Evolutionary conservation across 176 grass and related monocot species (phyloP).

Genomic region (Oryza nivara): DNA sequence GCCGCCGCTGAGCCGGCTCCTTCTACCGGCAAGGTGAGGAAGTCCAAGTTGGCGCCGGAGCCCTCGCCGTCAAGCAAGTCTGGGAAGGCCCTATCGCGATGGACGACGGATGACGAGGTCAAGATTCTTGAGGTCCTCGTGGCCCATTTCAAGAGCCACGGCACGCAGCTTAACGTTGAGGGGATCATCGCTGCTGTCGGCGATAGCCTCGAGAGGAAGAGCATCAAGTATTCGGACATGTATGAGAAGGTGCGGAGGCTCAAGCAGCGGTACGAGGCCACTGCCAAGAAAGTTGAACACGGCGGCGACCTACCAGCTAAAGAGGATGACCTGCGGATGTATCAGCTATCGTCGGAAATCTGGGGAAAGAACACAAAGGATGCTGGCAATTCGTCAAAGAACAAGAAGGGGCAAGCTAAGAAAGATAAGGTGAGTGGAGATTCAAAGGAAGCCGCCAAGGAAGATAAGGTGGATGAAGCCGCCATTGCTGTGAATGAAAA

Average conservation of each 20-base stretch:
- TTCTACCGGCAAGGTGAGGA: not conserved
- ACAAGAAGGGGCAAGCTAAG: conserved; percentile 40
- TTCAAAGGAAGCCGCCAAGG: conserved; percentile 5
- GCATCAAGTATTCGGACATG: not conserved
- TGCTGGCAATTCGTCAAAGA: conserved; percentile 6
- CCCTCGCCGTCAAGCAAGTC: not conserved
- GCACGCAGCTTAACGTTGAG: not conserved
- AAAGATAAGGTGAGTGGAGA: conserved; percentile 27
- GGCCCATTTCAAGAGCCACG: conserved; percentile 13
- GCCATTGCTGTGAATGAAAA: not conserved
- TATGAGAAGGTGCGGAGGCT: conserved; percentile 41
- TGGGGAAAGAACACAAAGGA: conserved; percentile 47
- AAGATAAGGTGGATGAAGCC: conserved; percentile 19
- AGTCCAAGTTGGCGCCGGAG: not conserved
- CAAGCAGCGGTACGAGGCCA: not conserved
- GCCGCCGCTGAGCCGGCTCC: not conserved
- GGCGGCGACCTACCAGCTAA: conserved; percentile 2
- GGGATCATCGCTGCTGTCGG: conserved; percentile 11
- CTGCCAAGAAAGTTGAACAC: conserved; percentile 12
- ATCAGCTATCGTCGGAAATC: conserved; percentile 28
- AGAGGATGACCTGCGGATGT: conserved; percentile 32
- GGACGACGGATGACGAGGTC: conserved; percentile 22
- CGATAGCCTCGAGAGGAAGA: conserved; percentile 30
- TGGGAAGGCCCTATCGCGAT: not conserved
- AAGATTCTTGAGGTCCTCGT: conserved; percentile 40